Evolutionary conservation across 768 basidiomycete genomes (phyloP).

Genomic region (Trametes sanguinea): DNA sequence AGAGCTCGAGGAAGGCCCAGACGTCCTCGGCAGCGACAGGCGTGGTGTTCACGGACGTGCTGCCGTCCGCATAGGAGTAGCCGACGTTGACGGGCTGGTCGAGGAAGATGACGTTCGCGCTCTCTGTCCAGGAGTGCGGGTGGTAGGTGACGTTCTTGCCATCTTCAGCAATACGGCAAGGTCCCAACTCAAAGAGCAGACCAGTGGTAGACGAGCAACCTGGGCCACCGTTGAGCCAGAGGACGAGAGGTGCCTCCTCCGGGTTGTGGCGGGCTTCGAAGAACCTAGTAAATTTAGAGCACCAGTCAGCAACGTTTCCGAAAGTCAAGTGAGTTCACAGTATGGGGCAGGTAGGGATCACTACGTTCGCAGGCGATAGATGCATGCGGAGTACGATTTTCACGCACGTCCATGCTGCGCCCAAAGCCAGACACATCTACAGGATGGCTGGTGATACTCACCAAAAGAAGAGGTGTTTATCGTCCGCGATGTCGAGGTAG

Average conservation of each 20-base stretch:
- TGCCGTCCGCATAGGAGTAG: slow-evolving; percentile 81
- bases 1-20: slow-evolving; percentile 80
- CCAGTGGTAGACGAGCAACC: slow-evolving; percentile 57
- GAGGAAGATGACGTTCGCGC: slow-evolving; percentile 78
- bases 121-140: slow-evolving; percentile 81
- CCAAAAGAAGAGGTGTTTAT: slow-evolving; percentile 64
- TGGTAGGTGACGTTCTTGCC: slow-evolving; percentile 75
- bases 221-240: slow-evolving; percentile 87
- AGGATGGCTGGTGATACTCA: slow-evolving; percentile 24
- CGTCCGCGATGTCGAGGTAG: slow-evolving; percentile 57
- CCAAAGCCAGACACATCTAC: too few relatives aligned
- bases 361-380: too few relatives aligned
- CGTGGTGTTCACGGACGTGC: slow-evolving; percentile 72
- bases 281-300: slow-evolving; percentile 54
- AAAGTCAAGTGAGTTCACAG: too few relatives aligned
- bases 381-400: too few relatives aligned
- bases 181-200: slow-evolving; percentile 90
- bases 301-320: too few relatives aligned
- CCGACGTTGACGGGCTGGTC: slow-evolving; percentile 88
- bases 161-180: slow-evolving; percentile 71
- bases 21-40: slow-evolving; percentile 91
- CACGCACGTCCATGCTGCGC: too few relatives aligned
- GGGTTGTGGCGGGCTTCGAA: slow-evolving; percentile 83
- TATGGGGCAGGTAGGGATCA: too few relatives aligned
- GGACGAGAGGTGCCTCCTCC: slow-evolving; percentile 73